phyloP scores from a whole-genome alignment of 1,284 basidiomycete genomes.

The Fomitopsis schrenkii region DNA sequence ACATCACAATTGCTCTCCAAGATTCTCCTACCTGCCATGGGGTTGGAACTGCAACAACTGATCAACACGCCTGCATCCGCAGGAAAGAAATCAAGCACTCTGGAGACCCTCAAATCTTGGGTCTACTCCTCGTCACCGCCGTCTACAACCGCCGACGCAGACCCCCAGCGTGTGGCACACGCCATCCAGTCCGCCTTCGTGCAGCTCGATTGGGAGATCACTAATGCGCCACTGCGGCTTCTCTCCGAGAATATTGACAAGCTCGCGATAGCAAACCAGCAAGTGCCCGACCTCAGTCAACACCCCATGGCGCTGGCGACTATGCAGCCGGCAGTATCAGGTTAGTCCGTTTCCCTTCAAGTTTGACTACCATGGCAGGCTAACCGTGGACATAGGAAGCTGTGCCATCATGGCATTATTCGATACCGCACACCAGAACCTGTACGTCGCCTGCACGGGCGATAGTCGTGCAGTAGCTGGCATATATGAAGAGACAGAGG shows the following conservation, averaged over 20 bases:
- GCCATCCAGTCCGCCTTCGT: slow-evolving; percentile 80
- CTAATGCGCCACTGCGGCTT: slow-evolving; percentile 73
- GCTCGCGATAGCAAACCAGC: slow-evolving; percentile 40
- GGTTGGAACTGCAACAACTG: slow-evolving; percentile 67
- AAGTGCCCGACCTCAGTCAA: slow-evolving; percentile 63
- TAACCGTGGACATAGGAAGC: slow-evolving; percentile 52
- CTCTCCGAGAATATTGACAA: slow-evolving; percentile 57
- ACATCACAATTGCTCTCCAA: slow-evolving; percentile 86
- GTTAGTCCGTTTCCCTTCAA: slow-evolving; percentile 30
- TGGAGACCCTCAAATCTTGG: slow-evolving; percentile 38
- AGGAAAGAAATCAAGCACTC: slow-evolving; percentile 27
- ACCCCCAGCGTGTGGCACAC: slow-evolving; percentile 59
- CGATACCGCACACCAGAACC: slow-evolving; percentile 75
- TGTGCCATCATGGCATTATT: slow-evolving; percentile 86
- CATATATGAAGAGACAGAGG: slow-evolving; percentile 69
- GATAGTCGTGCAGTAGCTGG: slow-evolving; percentile 97
- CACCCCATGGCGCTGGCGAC: slow-evolving; percentile 66
- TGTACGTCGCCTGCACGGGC: slow-evolving; percentile 91
- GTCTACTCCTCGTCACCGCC: slow-evolving; percentile 32
- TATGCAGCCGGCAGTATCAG: slow-evolving; percentile 78
- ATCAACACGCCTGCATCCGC: slow-evolving; percentile 31
- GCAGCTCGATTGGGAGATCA: slow-evolving; percentile 75
- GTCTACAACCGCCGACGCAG: slow-evolving; percentile 39
- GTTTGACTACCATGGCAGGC: neutral
- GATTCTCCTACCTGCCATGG: slow-evolving; percentile 84